A percentile compares a stretch with the other conserved stretches of the same genome.
Evolutionary conservation across 345 rosid species (phyloP).

Genomic region (Eucalyptus leucophloia): DNA sequence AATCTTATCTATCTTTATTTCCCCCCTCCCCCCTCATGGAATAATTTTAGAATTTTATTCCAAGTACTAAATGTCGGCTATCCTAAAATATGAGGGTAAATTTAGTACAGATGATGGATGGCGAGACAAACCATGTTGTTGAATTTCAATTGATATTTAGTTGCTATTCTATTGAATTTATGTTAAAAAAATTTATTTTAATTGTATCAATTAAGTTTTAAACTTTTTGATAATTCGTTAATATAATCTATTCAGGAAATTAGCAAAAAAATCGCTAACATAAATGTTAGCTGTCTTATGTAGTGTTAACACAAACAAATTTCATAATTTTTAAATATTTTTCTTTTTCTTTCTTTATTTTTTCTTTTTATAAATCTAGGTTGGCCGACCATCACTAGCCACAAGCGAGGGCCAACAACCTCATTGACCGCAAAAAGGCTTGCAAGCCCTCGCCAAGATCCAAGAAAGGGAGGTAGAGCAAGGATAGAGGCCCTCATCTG

Average conservation of each 20-base stretch:
- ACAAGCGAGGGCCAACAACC: background rate
- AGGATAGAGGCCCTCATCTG: background rate
- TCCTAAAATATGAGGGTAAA: background rate
- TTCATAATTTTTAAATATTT: too few relatives aligned
- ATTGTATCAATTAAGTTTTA: accelerated
- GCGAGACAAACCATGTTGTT: background rate
- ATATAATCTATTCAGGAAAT: too few relatives aligned
- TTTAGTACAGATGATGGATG: background rate
- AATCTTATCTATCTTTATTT: too few relatives aligned
- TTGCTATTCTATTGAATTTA: background rate
- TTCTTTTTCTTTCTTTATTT: too few relatives aligned
- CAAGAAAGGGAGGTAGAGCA: background rate
- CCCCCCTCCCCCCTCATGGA: background rate
- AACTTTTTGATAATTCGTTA: too few relatives aligned
- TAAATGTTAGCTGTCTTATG: background rate
- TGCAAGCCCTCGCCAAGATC: background rate
- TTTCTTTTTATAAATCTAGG: background rate
- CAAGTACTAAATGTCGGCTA: background rate
- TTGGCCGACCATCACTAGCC: too few relatives aligned
- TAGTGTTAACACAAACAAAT: background rate
- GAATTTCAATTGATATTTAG: background rate
- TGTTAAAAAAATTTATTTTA: too few relatives aligned
- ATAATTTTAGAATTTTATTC: background rate
- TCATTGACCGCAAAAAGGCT: background rate
- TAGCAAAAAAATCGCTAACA: background rate